phyloP scores from a whole-genome alignment of 257 asterid species.

The Petrea volubilis region DNA sequence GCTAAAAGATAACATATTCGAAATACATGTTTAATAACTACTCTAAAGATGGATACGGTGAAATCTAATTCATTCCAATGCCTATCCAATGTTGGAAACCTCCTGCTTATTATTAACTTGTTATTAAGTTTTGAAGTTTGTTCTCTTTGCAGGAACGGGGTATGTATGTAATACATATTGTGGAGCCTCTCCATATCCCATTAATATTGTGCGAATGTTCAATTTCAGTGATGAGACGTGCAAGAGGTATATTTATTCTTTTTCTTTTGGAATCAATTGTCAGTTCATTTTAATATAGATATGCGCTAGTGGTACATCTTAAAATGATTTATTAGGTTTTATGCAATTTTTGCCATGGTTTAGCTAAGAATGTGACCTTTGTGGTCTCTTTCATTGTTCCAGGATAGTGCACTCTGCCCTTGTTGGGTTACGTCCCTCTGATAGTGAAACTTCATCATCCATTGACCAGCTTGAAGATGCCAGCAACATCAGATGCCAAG shows the following conservation, averaged over 20 bases:
- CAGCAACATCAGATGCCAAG: constrained; percentile 22
- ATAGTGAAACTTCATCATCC: constrained; percentile 35
- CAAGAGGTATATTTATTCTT: constrained; percentile 57
- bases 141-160: constrained; percentile 67
- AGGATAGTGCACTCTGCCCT: constrained; percentile 77
- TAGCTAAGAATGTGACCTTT: constrained; percentile 9
- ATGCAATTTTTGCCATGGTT: constrained; percentile 11
- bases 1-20: neutral
- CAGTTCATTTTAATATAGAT: constrained; percentile 37
- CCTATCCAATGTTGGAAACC: neutral
- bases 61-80: neutral
- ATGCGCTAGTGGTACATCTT: constrained; percentile 28
- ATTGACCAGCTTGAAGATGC: constrained; percentile 43
- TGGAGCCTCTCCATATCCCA: constrained; percentile 56
- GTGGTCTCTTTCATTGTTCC: constrained; percentile 25
- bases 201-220: constrained; percentile 81
- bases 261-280: constrained; percentile 1
- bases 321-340: neutral
- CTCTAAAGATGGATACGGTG: neutral
- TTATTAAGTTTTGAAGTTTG: neutral
- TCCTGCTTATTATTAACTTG: neutral
- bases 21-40: neutral
- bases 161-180: constrained; percentile 78
- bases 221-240: constrained; percentile 75
- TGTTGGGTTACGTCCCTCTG: constrained; percentile 46